A percentile compares a stretch with the other conserved stretches of the same genome.
Evolutionary conservation across 202 grass and related monocot species (phyloP).

Genomic region (Saccharum hybrid): DNA sequence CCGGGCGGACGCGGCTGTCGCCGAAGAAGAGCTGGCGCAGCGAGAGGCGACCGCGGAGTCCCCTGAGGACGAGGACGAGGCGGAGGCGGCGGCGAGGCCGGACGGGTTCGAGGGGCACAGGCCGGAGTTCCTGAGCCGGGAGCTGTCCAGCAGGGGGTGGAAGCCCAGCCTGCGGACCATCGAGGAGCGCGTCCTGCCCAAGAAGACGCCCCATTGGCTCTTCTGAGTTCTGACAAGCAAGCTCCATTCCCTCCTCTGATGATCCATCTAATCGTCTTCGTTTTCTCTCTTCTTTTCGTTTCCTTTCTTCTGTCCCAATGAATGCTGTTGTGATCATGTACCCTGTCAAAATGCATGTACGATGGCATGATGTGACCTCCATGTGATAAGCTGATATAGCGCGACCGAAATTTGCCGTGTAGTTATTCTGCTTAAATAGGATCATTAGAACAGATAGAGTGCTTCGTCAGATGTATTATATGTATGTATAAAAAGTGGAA

Average conservation of each 20-base stretch:
- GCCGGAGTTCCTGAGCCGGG: slow-evolving; percentile 72
- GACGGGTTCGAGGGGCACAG: slow-evolving; percentile 59
- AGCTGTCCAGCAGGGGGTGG: slow-evolving; percentile 80
- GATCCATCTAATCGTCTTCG: slow-evolving; percentile 12
- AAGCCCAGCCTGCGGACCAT: slow-evolving; percentile 87
- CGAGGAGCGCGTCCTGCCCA: slow-evolving; percentile 59
- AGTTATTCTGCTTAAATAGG: neutral
- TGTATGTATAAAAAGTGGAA: neutral
- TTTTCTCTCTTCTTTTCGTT: neutral
- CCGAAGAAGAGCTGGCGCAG: neutral
- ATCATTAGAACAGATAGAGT: neutral
- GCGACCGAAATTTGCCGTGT: slow-evolving; percentile 31
- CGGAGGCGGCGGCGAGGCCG: neutral
- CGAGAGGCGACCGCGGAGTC: neutral
- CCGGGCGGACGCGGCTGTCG: neutral
- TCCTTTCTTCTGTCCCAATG: slow-evolving; percentile 1
- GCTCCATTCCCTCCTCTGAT: neutral
- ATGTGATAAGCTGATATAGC: slow-evolving; percentile 42
- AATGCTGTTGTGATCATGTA: slow-evolving; percentile 33
- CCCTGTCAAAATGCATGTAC: slow-evolving; percentile 37
- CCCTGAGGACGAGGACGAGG: neutral
- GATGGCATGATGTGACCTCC: slow-evolving; percentile 34
- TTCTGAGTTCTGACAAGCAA: slow-evolving; percentile 46
- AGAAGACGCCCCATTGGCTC: slow-evolving; percentile 88
- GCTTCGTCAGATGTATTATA: neutral